Conservation (phyloP, 2,329 filamentous ascomycete genomes). For the Pyricularia sp. region DNA sequence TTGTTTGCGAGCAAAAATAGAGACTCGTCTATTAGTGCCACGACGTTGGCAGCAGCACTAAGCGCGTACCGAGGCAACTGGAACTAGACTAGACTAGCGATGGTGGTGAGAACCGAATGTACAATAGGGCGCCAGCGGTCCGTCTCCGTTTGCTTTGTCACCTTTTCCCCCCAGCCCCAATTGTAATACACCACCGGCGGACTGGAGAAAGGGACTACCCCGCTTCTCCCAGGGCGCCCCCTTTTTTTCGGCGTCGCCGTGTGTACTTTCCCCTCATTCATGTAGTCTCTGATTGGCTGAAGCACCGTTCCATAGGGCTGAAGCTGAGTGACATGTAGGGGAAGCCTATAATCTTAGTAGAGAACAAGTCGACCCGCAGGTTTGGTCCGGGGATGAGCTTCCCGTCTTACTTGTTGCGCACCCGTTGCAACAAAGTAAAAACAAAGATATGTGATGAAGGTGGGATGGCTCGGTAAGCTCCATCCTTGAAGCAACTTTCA, state of each 20-base stretch:
- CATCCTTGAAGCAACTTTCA: not conserved
- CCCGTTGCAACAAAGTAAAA: not conserved
- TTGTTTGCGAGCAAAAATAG: not conserved
- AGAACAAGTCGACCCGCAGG: not conserved
- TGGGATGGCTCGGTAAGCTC: not conserved
- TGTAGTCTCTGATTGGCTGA: not conserved
- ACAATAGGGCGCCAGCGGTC: not conserved
- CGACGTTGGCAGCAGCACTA: not conserved
- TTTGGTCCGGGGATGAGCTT: not conserved
- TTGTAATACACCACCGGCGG: not conserved
- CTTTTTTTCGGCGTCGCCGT: not conserved
- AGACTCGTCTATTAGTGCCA: not conserved
- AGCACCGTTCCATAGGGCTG: not conserved
- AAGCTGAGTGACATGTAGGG: not conserved
- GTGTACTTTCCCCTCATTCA: not conserved
- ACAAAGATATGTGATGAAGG: not conserved
- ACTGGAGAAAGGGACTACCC: not conserved
- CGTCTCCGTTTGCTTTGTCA: not conserved
- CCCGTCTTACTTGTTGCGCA: not conserved
- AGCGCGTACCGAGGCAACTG: not conserved
- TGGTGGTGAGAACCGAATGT: not conserved
- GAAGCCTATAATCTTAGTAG: not conserved
- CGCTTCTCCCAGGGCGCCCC: not conserved
- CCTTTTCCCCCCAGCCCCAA: not conserved
- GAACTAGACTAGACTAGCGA: not conserved